Evolutionary conservation across 2,329 filamentous ascomycete genomes (phyloP), one percentile per base, ranked within the genome.

Genomic region (Exophiala calicioides): DNA sequence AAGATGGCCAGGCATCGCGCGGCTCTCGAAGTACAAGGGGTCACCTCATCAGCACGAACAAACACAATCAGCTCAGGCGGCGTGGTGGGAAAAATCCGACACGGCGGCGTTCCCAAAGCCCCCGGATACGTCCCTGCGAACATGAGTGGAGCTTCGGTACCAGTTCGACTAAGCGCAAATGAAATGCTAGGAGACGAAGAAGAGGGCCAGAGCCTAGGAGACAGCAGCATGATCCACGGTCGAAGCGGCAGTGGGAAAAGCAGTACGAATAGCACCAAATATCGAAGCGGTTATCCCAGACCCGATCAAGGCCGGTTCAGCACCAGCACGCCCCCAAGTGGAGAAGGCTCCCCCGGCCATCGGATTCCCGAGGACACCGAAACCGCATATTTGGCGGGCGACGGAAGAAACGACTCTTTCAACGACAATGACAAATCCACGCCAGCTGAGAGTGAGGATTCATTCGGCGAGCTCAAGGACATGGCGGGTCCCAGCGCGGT

Each of bases 171-270:
- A 53, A 95, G 88, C 65, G 91, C 93, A n/a, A 94, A 88, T 39
- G 93, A 98, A 67, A 88, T 97, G 10, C 90, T 95, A 60, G 89
- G 88, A 57, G 88, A 90, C 59, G 88, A 84, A 63, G 87, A 89
- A 41, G 55, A 70, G 24, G 63, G 67, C 16, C 46, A 47, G 12
- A 49, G 51, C 13, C 15, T 46, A n/a, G 52, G 56, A 7, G 65
- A 64, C 6, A 63, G 65, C 37, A 62, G 62, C 13, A 61, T 61
- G 34, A 57, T 68, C 50, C 78, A 82, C 58, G 72, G 73, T 39
- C 72, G 79, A 40, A 77, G 73, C 2, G 78, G 78, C 34, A 82
- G 78, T 52, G 78, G 79, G 9, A 71, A 79, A 52, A 82, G 78
- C 61, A 82, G 78, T 33, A 63, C 80, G 12, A 72, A 72, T 37